Base-by-base conservation (phyloP, 306 rosid species). In the Aeschynomene evenia region DNA sequence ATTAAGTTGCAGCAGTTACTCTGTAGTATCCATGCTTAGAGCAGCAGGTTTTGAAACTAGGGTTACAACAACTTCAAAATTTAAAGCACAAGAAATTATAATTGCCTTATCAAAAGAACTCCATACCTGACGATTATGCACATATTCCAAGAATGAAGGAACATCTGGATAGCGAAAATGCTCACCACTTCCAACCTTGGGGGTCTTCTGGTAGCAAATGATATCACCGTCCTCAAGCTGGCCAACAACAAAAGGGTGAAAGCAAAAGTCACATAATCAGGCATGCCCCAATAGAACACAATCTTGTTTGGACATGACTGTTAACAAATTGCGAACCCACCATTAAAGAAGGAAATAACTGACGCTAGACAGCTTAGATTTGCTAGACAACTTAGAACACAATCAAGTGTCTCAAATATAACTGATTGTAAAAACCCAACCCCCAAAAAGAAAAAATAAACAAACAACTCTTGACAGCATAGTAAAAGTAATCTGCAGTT, bases 171-270 rank as follows among this genome's bases (percentile, higher is more conserved):
- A 90, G 51, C 72, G 86, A 81, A 73, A 83, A 28, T 69, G 86
- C 71, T 87, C 87, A 71, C 71, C 84, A 49, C 70, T 70, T 45
- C 71, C 83, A 68, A 57, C 68, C 26, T 73, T 67, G 61, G 81
- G 57, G 73, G 80, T 57, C 72, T 88, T 93, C 84, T 93, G 97
- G 74, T 86, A 83, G 86, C 98, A 93, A 66, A 93, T 86, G 72
- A 93, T 93, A 77, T 93, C 98, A 49, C 98, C 98, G 52, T 90
- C 96, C 80, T 93, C 97, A 70, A 93, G 82, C 98, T 93, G 84
- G 23, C 82, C 77, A 79, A 37, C 55, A 56, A 23, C 50, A 74
- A 61, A 68, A 52, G 21, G 42, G 33, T 33, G 12, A 5, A 16
- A 67, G 56, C 53, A 14, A 71, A 42, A 53, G 46, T 48, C 26